phyloP scores from a whole-genome alignment of 1,139 yeast genomes.

The Scheffersomyces titani region DNA sequence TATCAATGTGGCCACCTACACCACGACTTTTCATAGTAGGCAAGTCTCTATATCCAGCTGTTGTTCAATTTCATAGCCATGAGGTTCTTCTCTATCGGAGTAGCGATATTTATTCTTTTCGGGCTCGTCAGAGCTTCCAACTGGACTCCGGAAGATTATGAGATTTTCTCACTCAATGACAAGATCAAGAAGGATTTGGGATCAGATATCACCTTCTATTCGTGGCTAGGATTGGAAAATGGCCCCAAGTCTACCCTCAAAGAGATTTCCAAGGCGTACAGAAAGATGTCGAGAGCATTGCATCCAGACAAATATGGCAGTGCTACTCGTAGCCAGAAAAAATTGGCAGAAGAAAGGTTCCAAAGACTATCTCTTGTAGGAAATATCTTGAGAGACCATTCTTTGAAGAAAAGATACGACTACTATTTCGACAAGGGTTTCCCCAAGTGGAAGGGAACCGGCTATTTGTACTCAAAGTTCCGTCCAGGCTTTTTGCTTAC shows the following conservation, averaged over 20 bases:
- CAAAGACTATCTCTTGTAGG: slow-evolving; percentile 76
- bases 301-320: slow-evolving; percentile 80
- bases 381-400: slow-evolving; percentile 63
- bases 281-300: slow-evolving; percentile 65
- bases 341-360: slow-evolving; percentile 57
- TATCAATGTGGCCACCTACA: background rate
- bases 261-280: slow-evolving; percentile 75
- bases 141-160: slow-evolving; percentile 68
- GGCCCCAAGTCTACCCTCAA: slow-evolving; percentile 57
- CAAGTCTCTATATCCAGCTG: background rate
- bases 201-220: slow-evolving; percentile 62
- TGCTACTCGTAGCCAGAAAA: slow-evolving; percentile 41
- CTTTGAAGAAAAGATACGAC: slow-evolving; percentile 75
- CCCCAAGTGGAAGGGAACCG: slow-evolving; percentile 71
- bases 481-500: slow-evolving; percentile 63
- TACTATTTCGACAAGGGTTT: slow-evolving; percentile 83
- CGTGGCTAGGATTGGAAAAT: slow-evolving; percentile 55
- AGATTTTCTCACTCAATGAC: slow-evolving; percentile 75
- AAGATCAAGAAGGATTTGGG: slow-evolving; percentile 69
- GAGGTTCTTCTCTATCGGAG: background rate
- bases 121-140: slow-evolving; percentile 13
- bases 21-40: background rate
- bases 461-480: slow-evolving; percentile 54
- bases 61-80: background rate
- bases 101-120: slow-evolving; percentile 7